These are phyloP conservation scores for Thalassia testudinum DNA, from an alignment of 116 monocot genomes.

Conservation along the genomic window DNA sequence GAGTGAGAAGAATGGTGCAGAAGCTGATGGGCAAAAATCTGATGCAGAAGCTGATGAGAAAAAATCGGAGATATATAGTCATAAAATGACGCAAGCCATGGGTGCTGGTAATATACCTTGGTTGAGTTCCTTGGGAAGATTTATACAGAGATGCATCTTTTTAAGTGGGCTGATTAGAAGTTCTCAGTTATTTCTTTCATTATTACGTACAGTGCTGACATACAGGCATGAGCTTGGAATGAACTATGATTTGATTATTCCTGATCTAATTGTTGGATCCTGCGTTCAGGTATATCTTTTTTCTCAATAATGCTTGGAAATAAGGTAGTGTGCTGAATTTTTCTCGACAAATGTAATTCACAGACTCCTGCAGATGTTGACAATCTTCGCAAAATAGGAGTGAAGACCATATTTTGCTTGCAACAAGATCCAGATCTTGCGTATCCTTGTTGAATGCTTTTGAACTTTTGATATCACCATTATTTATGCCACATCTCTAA, in stretches of 20 bases:
- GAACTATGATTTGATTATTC: constrained; percentile 89
- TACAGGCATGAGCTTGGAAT: constrained; percentile 28
- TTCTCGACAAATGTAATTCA: background rate
- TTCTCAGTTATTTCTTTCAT: background rate
- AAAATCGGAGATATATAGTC: constrained; percentile 17
- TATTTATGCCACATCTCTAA: too few relatives aligned
- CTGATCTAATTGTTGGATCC: constrained; percentile 95
- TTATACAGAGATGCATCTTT: too few relatives aligned
- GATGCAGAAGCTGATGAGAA: constrained; percentile 10
- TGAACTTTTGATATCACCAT: background rate
- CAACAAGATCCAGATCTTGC: constrained; percentile 84
- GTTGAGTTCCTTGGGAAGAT: too few relatives aligned
- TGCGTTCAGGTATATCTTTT: constrained; percentile 64
- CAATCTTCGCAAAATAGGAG: constrained; percentile 76
- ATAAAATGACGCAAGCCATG: constrained; percentile 24
- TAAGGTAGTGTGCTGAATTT: too few relatives aligned
- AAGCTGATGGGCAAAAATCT: constrained; percentile 1
- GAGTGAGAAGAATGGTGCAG: too few relatives aligned
- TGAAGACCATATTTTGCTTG: constrained; percentile 93
- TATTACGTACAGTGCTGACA: constrained; percentile 10
- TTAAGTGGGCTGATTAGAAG: too few relatives aligned
- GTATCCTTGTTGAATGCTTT: constrained; percentile 45
- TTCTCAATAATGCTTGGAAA: background rate
- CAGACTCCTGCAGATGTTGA: constrained; percentile 93
- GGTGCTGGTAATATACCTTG: constrained; percentile 11